Evolutionary conservation across 2,329 filamentous ascomycete genomes (phyloP).

Genomic region (Xylaria digitata): DNA sequence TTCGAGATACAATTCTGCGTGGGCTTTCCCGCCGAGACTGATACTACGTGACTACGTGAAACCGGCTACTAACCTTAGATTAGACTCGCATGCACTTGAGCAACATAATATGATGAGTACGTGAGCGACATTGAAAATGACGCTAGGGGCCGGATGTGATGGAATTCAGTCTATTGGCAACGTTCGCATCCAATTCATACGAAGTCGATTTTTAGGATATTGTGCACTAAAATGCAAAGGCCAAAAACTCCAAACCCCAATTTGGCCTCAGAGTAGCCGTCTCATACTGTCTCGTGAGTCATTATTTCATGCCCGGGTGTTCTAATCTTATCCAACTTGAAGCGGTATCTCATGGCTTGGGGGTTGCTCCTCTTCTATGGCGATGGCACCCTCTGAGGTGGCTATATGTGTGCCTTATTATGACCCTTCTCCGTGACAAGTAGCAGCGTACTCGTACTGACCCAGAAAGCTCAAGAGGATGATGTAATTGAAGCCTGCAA

Average conservation of each 20-base stretch:
- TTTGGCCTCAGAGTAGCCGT: not conserved
- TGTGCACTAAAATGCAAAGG: not conserved
- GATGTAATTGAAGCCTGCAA: not conserved
- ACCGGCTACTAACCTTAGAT: not conserved
- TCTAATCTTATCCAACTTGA: not conserved
- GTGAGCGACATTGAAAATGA: not conserved
- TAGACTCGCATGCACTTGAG: not conserved
- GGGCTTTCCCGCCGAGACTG: not conserved
- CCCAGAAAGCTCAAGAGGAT: not conserved
- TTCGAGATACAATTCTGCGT: not conserved
- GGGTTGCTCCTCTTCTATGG: not conserved
- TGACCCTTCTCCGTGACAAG: not conserved
- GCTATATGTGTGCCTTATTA: not conserved
- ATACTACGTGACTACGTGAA: not conserved
- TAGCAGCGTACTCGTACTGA: not conserved
- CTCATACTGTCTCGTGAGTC: conserved; percentile 12
- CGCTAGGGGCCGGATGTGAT: not conserved
- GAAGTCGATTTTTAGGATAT: not conserved
- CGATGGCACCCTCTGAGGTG: not conserved
- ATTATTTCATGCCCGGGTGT: conserved; percentile 11
- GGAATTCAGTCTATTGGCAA: not conserved
- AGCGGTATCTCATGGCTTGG: not conserved
- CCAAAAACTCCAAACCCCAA: not conserved
- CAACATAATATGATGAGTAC: not conserved
- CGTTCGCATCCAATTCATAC: not conserved